These are phyloP conservation scores for Fusarium longipes DNA, from an alignment of 2,329 filamentous ascomycete species.

Conservation along the genomic window DNA sequence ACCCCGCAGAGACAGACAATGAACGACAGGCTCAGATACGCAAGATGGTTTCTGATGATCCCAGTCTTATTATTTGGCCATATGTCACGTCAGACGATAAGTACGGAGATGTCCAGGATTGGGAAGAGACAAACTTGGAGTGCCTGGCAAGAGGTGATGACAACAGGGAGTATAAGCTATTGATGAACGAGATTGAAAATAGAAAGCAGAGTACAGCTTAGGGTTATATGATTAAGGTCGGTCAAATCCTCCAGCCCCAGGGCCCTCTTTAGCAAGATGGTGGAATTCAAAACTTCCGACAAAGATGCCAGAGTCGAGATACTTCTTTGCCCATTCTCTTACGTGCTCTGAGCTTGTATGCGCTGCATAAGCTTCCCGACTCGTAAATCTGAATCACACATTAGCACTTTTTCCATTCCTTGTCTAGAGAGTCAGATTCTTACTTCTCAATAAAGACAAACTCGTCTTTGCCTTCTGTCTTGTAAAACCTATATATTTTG, in stretches of 20 bases:
- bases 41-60: background rate
- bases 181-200: background rate
- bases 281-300: slow-evolving; percentile 13
- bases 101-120: background rate
- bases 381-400: background rate
- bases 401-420: background rate
- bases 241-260: slow-evolving; percentile 20
- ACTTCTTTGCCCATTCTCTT: slow-evolving; percentile 14
- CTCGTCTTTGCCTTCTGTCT: slow-evolving; percentile 11
- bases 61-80: slow-evolving; percentile 4
- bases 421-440: background rate
- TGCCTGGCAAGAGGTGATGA: background rate
- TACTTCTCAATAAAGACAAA: slow-evolving; percentile 19
- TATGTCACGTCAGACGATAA: background rate
- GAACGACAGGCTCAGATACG: background rate
- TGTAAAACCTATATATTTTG: slow-evolving; percentile 24
- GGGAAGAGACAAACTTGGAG: background rate
- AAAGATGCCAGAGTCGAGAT: slow-evolving; percentile 17
- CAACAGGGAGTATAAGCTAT: slow-evolving; percentile 2
- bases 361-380: slow-evolving; percentile 5
- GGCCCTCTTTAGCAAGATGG: background rate
- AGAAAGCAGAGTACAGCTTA: background rate
- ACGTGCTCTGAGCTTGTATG: slow-evolving; percentile 19
- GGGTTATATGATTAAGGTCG: background rate
- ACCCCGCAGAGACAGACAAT: background rate